A percentile compares a stretch with the other conserved stretches of the same genome.
Evolutionary conservation across 179 eudicot species (phyloP).

Genomic region (Drosera spatulata): DNA sequence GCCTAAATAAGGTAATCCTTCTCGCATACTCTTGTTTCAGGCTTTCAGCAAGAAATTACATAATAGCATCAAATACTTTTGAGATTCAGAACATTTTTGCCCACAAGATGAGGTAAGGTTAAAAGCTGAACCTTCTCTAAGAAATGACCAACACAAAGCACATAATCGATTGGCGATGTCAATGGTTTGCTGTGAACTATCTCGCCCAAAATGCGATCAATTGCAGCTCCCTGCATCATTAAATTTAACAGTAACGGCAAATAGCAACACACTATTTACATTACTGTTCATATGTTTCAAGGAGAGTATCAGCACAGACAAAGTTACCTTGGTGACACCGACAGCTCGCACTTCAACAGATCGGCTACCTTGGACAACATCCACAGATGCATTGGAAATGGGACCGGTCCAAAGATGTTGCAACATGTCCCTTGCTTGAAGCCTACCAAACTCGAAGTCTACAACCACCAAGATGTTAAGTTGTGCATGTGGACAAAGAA

Average conservation of each 20-base stretch:
- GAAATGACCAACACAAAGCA: slow-evolving; percentile 80
- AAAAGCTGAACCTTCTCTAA: slow-evolving; percentile 51
- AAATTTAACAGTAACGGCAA: not conserved
- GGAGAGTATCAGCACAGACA: too few species aligned
- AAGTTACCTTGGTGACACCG: slow-evolving; percentile 78
- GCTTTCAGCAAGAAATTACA: too few species aligned
- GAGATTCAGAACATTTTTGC: too few species aligned
- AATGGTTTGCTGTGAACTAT: slow-evolving; percentile 69
- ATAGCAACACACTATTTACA: not conserved
- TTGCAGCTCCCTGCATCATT: slow-evolving; percentile 70
- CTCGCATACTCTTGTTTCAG: too few species aligned
- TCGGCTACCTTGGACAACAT: slow-evolving; percentile 82
- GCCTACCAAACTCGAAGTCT: slow-evolving; percentile 86
- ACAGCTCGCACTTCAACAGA: slow-evolving; percentile 94
- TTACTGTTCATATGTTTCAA: too few species aligned
- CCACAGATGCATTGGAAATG: slow-evolving; percentile 89
- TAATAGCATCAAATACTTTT: too few species aligned
- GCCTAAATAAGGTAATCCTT: too few species aligned
- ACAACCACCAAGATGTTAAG: slow-evolving; percentile 4
- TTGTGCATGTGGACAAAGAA: not conserved
- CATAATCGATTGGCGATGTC: slow-evolving; percentile 81
- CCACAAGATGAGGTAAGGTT: not conserved
- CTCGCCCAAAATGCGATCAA: slow-evolving; percentile 83
- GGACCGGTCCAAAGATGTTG: slow-evolving; percentile 97
- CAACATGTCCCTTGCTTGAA: slow-evolving; percentile 89